Conservation (phyloP, 495 filamentous ascomycete species). For the Penicillium arizonense region DNA sequence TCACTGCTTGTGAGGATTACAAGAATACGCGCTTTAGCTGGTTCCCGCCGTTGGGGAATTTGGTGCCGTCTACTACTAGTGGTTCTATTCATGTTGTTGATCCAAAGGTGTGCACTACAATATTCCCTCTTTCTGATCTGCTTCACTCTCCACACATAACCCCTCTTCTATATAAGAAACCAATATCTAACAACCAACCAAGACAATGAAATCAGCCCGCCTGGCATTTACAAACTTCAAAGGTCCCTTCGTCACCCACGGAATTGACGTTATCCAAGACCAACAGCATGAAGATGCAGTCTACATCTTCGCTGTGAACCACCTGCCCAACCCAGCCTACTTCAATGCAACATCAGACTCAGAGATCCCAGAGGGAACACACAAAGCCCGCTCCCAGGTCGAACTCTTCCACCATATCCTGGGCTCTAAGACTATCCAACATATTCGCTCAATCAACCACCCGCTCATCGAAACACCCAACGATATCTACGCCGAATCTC, state of each 20-base stretch:
- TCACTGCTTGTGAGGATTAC: conserved; percentile 56
- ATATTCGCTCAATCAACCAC: conserved; percentile 46
- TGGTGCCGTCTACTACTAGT: conserved; percentile 31
- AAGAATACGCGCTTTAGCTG: conserved; percentile 45
- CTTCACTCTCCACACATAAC: too few species aligned
- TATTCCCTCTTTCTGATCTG: too few species aligned
- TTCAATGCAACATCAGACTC: background rate
- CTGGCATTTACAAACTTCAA: conserved; percentile 51
- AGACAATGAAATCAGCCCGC: conserved; percentile 51
- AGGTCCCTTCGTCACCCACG: conserved; percentile 57
- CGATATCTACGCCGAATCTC: conserved; percentile 51
- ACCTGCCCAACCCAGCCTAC: conserved; percentile 47
- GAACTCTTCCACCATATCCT: conserved; percentile 59
- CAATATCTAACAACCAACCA: background rate
- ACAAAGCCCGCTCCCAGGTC: conserved; percentile 49
- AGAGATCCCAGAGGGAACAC: conserved; percentile 12
- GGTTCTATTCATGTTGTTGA: conserved; percentile 57
- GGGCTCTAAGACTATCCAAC: conserved; percentile 23
- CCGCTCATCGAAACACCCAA: conserved; percentile 57
- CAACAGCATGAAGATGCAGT: conserved; percentile 42
- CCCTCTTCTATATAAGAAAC: background rate
- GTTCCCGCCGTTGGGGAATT: conserved; percentile 52
- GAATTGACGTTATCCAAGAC: conserved; percentile 56
- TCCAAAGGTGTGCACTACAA: conserved; percentile 36
- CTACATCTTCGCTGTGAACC: conserved; percentile 63